phyloP scores from a whole-genome alignment of 805 yeast genomes.

The Jamesozyma lodderae region DNA sequence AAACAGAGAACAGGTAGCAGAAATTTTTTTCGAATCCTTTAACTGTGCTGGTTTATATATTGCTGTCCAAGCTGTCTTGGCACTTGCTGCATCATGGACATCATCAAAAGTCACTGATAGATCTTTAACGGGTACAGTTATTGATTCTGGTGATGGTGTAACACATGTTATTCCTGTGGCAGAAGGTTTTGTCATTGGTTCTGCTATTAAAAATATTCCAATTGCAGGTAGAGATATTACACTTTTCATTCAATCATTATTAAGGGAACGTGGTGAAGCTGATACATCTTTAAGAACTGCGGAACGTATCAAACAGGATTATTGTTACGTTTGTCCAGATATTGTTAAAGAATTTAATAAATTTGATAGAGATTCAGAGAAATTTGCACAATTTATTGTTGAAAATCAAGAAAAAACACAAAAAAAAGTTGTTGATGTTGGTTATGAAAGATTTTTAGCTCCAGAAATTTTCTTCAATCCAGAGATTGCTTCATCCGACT shows the following conservation, averaged over 20 bases:
- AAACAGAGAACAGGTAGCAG: conserved; percentile 97
- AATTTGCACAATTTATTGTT: conserved; percentile 86
- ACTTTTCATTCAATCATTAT: conserved; percentile 78
- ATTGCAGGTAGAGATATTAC: conserved; percentile 98
- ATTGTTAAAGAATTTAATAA: conserved; percentile 92
- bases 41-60: conserved; percentile 97
- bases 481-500: conserved; percentile 91
- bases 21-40: conserved; percentile 96
- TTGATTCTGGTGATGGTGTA: conserved; percentile 98
- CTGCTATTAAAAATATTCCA: conserved; percentile 94
- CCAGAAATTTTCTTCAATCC: conserved; percentile 99
- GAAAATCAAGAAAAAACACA: conserved; percentile 65
- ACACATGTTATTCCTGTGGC: conserved; percentile 99
- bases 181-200: conserved; percentile 96
- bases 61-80: conserved; percentile 98
- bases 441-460: conserved; percentile 94
- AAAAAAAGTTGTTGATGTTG: conserved; percentile 74
- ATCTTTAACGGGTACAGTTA: conserved; percentile 95
- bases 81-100: conserved; percentile 98
- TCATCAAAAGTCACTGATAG: conserved; percentile 90
- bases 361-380: conserved; percentile 87
- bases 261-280: conserved; percentile 94
- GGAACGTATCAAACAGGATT: conserved; percentile 91
- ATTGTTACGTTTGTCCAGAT: conserved; percentile 95
- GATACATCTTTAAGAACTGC: conserved; percentile 94